Percentiles rank a stretch among this genome's conserved stretches.
These are phyloP conservation scores for Aureobasidium sp. DNA, from an alignment of 2,329 filamentous ascomycete genomes.

Conservation along the genomic window DNA sequence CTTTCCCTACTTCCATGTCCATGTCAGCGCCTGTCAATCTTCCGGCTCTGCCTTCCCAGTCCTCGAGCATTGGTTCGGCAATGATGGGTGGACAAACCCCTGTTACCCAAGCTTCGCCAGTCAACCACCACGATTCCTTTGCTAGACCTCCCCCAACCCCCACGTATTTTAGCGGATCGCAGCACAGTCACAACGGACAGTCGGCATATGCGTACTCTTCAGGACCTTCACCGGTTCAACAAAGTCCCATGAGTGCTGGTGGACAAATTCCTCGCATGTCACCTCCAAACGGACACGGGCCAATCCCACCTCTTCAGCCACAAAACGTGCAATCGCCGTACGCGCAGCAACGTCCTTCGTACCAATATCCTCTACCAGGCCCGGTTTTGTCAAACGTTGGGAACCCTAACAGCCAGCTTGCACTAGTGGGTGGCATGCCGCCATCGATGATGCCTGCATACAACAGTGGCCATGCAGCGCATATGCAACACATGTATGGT, in stretches of 20 bases:
- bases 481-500: conserved; percentile 56
- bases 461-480: conserved; percentile 55
- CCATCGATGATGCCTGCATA: conserved; percentile 51
- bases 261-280: conserved; percentile 46
- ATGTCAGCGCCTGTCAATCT: conserved; percentile 48
- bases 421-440: conserved; percentile 57
- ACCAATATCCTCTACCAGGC: conserved; percentile 53
- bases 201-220: conserved; percentile 43
- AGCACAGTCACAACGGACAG: conserved; percentile 46
- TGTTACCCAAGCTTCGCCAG: conserved; percentile 29
- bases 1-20: conserved; percentile 52
- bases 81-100: conserved; percentile 38
- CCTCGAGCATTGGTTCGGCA: conserved; percentile 37
- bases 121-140: conserved; percentile 54
- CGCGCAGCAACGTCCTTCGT: conserved; percentile 43
- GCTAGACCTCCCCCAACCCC: conserved; percentile 52
- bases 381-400: conserved; percentile 73
- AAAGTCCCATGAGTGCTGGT: conserved; percentile 43
- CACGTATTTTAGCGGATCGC: conserved; percentile 54
- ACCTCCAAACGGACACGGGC: conserved; percentile 40
- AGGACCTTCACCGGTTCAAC: conserved; percentile 43
- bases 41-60: conserved; percentile 40
- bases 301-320: conserved; percentile 39
- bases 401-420: conserved; percentile 64
- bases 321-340: conserved; percentile 44